Evolutionary conservation across 106 monocot species (phyloP), one percentile per base, ranked within the genome.

Genomic region (Dioscorea dumetorum): DNA sequence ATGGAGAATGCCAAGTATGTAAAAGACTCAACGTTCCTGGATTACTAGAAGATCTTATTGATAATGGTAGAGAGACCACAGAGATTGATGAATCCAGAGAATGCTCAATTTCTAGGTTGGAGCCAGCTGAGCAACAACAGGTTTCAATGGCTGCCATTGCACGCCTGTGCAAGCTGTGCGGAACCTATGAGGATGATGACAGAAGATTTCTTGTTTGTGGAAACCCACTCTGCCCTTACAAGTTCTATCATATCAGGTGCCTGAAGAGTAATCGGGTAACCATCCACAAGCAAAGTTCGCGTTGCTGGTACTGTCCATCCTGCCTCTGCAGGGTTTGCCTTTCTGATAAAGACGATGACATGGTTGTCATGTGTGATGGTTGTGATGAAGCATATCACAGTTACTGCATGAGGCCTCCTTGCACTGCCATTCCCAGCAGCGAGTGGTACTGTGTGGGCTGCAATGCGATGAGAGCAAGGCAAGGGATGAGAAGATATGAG

Each of bases 241-340:
- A 86, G 70, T 86, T 61, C 60, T 90, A 86, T 54, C 90, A 90
- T 32, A 73, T 90, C 69, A 77, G 75, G 60, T 90, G 90, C 66
- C 49, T 90, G 70, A 86, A 64, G 57, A 73, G 31, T 49, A 79
- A 64, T 60, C 83, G 86, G 78, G 73, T 81, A 34, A 83, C 86
- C 1, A 78, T 62, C 33, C 64, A 61, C 34, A 66, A 83, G 58
- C 51, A 32, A 31, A 74, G 67, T 50, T 23, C 41, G 56, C 24
- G 50, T 12, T 81, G 90, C 72, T 90, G 90, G 90, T 90, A 86
- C 49, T 90, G 90, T 78, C 90, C 90, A 11, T 90, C 90, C 3
- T 90, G 90, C 64, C 80, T 90, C 10, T 90, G 90, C 51, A 77
- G 90, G 70, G 75, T 31, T 50, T 90, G 90, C 52, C 71, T 73